Evolutionary conservation across 2,329 filamentous ascomycete genomes (phyloP).

Genomic region (Diaporthe nobilis): DNA sequence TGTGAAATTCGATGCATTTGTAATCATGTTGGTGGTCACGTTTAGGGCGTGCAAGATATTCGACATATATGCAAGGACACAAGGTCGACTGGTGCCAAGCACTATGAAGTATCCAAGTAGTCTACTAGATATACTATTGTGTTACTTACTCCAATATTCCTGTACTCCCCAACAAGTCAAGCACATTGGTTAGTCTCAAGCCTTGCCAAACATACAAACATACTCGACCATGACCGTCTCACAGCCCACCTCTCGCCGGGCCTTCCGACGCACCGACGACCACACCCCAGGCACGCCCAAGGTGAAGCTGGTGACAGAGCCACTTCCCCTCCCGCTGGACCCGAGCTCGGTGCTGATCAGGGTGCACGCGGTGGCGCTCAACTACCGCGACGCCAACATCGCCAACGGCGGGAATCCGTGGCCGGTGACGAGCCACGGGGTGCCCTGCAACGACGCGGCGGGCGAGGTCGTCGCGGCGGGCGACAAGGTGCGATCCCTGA

Average conservation of each 20-base stretch:
- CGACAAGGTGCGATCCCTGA: not conserved
- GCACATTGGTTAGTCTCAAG: not conserved
- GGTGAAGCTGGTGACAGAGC: not conserved
- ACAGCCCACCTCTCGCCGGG: not conserved
- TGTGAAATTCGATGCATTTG: not conserved
- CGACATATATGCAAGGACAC: not conserved
- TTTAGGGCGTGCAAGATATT: not conserved
- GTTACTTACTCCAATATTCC: not conserved
- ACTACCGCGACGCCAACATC: conserved; percentile 55
- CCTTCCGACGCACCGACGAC: conserved; percentile 9
- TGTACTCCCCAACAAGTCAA: not conserved
- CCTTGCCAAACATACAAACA: not conserved
- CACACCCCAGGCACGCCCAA: not conserved
- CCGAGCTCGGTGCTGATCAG: conserved; percentile 44
- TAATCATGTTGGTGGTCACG: not conserved
- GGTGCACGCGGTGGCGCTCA: conserved; percentile 52
- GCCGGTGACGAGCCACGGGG: conserved; percentile 50
- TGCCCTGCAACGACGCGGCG: not conserved
- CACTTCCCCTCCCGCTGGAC: not conserved
- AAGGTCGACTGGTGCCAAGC: not conserved
- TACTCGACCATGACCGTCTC: not conserved
- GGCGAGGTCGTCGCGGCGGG: not conserved
- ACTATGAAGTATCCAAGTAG: not conserved
- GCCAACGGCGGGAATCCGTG: conserved; percentile 57
- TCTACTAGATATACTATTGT: no score